Percentiles rank a stretch among this genome's conserved stretches.
Conservation (phyloP, 2,329 filamentous ascomycete genomes). For the Penicillium vulpinum region DNA sequence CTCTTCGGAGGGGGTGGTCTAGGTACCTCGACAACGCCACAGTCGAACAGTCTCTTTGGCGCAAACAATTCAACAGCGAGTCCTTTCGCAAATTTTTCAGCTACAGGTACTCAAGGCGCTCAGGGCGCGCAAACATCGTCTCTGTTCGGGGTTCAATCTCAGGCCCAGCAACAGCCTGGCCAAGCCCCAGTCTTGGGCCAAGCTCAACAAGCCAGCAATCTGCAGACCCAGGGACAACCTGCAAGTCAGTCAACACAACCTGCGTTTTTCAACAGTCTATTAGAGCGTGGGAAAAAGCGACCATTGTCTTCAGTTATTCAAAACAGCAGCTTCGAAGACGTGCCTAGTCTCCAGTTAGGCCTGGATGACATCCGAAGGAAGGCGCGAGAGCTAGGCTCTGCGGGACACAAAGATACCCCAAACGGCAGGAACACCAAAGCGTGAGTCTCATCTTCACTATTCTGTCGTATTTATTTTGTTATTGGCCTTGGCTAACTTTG, state of each 20-base stretch:
- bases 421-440: slow-evolving; percentile 53
- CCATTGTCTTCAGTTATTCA: slow-evolving; percentile 64
- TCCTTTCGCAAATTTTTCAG: slow-evolving; percentile 26
- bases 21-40: slow-evolving; percentile 23
- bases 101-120: slow-evolving; percentile 21
- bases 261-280: slow-evolving; percentile 64
- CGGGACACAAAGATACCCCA: slow-evolving; percentile 51
- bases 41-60: slow-evolving; percentile 30
- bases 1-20: slow-evolving; percentile 33
- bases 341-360: slow-evolving; percentile 87
- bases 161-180: slow-evolving; percentile 19
- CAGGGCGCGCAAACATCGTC: slow-evolving; percentile 21
- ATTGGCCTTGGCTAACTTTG: background rate
- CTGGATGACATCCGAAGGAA: slow-evolving; percentile 78
- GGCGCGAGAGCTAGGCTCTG: slow-evolving; percentile 75
- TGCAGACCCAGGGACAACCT: slow-evolving; percentile 26
- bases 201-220: slow-evolving; percentile 24
- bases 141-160: slow-evolving; percentile 26
- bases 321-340: slow-evolving; percentile 63
- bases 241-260: slow-evolving; percentile 47
- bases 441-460: slow-evolving; percentile 41
- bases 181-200: slow-evolving; percentile 33
- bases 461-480: background rate
- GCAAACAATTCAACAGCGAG: slow-evolving; percentile 27
- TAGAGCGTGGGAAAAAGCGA: slow-evolving; percentile 67